Percentiles rank a stretch among this genome's conserved stretches.
Evolutionary conservation across 2,329 filamentous ascomycete genomes (phyloP).

Genomic region (Aspergillus phoenicis): DNA sequence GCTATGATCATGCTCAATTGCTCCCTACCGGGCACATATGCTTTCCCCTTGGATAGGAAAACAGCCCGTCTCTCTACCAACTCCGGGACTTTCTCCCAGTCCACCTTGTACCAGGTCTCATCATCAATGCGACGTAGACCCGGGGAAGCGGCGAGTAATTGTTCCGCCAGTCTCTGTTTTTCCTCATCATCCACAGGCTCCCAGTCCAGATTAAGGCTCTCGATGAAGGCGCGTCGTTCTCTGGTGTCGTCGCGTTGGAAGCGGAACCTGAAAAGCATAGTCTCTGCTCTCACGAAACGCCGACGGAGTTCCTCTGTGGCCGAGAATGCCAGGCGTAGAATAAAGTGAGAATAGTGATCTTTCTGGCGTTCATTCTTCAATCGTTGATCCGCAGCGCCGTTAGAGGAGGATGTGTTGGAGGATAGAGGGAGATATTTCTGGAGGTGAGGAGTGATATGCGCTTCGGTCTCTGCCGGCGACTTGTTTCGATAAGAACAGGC

Average conservation of each 20-base stretch:
- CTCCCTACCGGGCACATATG: slow-evolving; percentile 85
- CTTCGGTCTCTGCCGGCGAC: slow-evolving; percentile 74
- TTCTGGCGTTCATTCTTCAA: slow-evolving; percentile 78
- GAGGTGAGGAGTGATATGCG: slow-evolving; percentile 82
- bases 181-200: slow-evolving; percentile 80
- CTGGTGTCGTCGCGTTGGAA: slow-evolving; percentile 73
- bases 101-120: slow-evolving; percentile 91
- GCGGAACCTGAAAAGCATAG: slow-evolving; percentile 82
- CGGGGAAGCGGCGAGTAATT: slow-evolving; percentile 62
- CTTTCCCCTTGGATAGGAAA: slow-evolving; percentile 77
- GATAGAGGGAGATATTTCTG: slow-evolving; percentile 84
- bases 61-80: slow-evolving; percentile 79
- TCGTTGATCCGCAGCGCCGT: slow-evolving; percentile 51
- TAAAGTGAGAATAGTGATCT: slow-evolving; percentile 98
- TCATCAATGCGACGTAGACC: slow-evolving; percentile 64
- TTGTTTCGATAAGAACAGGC: slow-evolving; percentile 95
- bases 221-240: slow-evolving; percentile 76
- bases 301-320: slow-evolving; percentile 86
- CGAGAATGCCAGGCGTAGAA: slow-evolving; percentile 88
- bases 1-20: slow-evolving; percentile 86
- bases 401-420: slow-evolving; percentile 67
- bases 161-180: slow-evolving; percentile 65
- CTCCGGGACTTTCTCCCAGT: slow-evolving; percentile 91
- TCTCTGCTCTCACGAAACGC: slow-evolving; percentile 84
- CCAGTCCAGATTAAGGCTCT: slow-evolving; percentile 78